Percentiles rank a stretch among this genome's conserved stretches.
phyloP scores from a whole-genome alignment of 345 rosid genomes.

The Citrus trifoliata region DNA sequence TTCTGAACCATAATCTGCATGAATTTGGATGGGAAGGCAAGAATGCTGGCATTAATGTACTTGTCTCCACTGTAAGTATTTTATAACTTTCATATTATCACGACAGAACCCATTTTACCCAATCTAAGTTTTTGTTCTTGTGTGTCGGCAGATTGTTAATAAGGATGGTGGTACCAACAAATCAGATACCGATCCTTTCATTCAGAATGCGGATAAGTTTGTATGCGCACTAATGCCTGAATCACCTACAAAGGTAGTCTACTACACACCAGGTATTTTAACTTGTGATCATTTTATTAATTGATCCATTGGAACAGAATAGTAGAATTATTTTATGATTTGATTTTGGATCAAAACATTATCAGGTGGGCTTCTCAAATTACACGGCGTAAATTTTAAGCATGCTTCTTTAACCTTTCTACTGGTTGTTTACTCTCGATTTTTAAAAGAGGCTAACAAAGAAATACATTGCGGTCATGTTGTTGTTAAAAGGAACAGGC shows the following conservation, averaged over 20 bases:
- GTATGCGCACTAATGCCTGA: conserved; percentile 50
- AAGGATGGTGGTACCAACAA: neutral
- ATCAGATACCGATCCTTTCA: conserved; percentile 14
- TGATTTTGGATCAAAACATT: too few relatives aligned
- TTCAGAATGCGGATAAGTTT: conserved; percentile 35
- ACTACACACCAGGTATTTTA: conserved; percentile 44
- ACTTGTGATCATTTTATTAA: neutral
- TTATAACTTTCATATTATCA: neutral
- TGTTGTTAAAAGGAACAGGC: conserved; percentile 19
- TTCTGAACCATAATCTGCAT: too few relatives aligned
- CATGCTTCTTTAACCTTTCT: conserved; percentile 53
- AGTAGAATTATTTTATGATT: too few relatives aligned
- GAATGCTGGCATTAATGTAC: conserved; percentile 71
- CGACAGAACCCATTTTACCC: neutral
- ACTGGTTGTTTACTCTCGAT: conserved; percentile 37
- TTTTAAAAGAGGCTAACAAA: conserved; percentile 14
- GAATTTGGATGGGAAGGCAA: conserved; percentile 89
- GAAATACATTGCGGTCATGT: conserved; percentile 31
- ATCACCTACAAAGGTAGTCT: conserved; percentile 42
- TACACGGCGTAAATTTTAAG: conserved; percentile 43
- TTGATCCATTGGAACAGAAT: neutral
- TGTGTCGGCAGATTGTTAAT: conserved; percentile 20
- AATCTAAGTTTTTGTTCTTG: neutral
- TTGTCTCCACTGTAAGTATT: conserved; percentile 52
- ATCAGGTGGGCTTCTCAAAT: conserved; percentile 53